Percentiles rank a stretch among this genome's conserved stretches.
Evolutionary conservation across 176 grass and related monocot genomes (phyloP).

Genomic region (Zea luxurians): DNA sequence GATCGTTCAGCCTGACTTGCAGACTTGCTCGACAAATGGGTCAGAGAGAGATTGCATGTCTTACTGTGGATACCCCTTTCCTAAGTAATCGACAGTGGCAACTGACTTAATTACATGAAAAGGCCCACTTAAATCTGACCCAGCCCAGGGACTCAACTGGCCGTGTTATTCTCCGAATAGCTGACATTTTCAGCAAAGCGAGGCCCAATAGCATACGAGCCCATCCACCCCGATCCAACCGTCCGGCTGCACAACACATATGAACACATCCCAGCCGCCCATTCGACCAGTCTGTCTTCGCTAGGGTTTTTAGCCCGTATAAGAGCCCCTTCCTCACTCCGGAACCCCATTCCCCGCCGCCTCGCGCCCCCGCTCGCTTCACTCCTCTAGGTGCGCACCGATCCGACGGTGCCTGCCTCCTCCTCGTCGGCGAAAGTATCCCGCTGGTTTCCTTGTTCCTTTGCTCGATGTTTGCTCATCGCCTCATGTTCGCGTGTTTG

Average conservation of each 20-base stretch:
- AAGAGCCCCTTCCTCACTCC: not conserved
- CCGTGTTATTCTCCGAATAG: not conserved
- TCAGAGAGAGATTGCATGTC: no score
- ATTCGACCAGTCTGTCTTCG: not conserved
- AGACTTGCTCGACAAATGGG: no score
- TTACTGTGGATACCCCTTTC: no score
- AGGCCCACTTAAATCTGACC: no score
- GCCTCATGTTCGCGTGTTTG: not conserved
- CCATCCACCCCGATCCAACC: not conserved
- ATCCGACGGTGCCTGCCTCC: constrained; percentile 9
- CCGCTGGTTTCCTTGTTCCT: not conserved
- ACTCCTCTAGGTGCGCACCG: not conserved
- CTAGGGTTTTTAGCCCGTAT: constrained; percentile 43
- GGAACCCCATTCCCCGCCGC: not conserved
- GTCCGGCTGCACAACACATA: not conserved
- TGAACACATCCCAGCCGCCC: constrained; percentile 19
- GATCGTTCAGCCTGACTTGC: no score
- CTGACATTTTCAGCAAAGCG: not conserved
- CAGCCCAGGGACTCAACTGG: not conserved
- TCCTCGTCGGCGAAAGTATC: not conserved
- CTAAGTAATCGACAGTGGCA: no score
- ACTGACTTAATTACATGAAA: no score
- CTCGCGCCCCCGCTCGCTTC: not conserved
- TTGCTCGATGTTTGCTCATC: not conserved
- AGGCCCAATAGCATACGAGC: not conserved